Evolutionary conservation across 2,329 filamentous ascomycete species (phyloP).

Genomic region (Bipolaris gigantea): DNA sequence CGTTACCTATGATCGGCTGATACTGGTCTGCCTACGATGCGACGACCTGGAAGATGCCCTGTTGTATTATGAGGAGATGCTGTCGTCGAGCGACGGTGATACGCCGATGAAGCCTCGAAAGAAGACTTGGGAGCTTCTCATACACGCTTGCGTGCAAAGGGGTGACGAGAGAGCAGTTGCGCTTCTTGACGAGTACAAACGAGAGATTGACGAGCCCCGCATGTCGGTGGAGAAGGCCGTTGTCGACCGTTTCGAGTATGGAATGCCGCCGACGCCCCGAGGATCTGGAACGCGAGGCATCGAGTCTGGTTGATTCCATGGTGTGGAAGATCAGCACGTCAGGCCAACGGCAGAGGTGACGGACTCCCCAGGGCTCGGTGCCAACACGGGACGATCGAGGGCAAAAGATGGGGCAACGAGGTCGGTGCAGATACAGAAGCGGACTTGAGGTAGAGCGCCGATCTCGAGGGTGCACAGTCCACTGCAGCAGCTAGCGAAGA

Average conservation of each 20-base stretch:
- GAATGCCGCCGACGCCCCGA: slow-evolving; percentile 1
- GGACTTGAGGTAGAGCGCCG: background rate
- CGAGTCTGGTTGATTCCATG: background rate
- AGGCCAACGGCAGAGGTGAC: background rate
- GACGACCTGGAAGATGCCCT: slow-evolving; percentile 52
- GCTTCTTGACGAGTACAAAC: slow-evolving; percentile 23
- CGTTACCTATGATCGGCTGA: slow-evolving; percentile 65
- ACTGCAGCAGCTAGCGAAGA: slow-evolving; percentile 1
- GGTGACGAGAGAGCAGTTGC: slow-evolving; percentile 24
- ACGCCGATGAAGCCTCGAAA: slow-evolving; percentile 16
- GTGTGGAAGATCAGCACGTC: slow-evolving; percentile 2
- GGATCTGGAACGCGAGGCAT: background rate
- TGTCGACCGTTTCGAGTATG: slow-evolving; percentile 18
- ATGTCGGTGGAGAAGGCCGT: slow-evolving; percentile 17
- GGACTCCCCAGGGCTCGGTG: slow-evolving; percentile 1
- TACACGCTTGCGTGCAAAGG: slow-evolving; percentile 10
- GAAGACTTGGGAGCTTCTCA: slow-evolving; percentile 24
- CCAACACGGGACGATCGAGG: slow-evolving; percentile 6
- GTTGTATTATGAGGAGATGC: slow-evolving; percentile 56
- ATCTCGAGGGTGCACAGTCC: background rate
- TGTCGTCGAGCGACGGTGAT: slow-evolving; percentile 4
- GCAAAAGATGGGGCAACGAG: background rate
- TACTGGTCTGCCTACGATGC: slow-evolving; percentile 56
- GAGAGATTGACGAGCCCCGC: slow-evolving; percentile 16
- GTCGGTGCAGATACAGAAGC: background rate